These are phyloP conservation scores for Pseudogymnoascus sp. DNA, from an alignment of 2,329 filamentous ascomycete species.

Conservation along the genomic window DNA sequence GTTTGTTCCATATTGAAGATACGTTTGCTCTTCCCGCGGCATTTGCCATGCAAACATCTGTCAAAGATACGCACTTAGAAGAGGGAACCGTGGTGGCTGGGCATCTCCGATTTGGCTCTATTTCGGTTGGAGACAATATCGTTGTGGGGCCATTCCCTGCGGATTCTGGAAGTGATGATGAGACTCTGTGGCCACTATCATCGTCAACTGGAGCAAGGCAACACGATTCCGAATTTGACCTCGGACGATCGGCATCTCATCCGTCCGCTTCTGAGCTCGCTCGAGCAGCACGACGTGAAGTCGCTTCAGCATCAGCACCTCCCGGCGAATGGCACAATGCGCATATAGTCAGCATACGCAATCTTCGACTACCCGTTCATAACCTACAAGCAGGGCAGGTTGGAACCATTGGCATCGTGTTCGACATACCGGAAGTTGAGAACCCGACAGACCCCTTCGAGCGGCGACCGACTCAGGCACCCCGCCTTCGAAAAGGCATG, in stretches of 20 bases:
- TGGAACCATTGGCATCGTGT: constrained; percentile 74
- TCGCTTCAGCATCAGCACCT: constrained; percentile 39
- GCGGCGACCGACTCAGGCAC: constrained; percentile 25
- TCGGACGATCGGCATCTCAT: constrained; percentile 35
- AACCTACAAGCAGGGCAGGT: constrained; percentile 72
- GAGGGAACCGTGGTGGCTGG: constrained; percentile 73
- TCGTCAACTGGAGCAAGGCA: not conserved
- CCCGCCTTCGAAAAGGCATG: constrained; percentile 68
- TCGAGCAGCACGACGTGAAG: constrained; percentile 38
- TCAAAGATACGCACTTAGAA: constrained; percentile 35
- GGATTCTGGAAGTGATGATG: constrained; percentile 37
- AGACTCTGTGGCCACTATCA: not conserved
- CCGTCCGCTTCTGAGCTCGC: constrained; percentile 45
- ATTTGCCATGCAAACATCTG: constrained; percentile 39
- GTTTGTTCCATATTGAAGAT: constrained; percentile 85
- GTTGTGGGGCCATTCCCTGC: constrained; percentile 69
- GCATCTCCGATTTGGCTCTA: constrained; percentile 66
- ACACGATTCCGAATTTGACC: constrained; percentile 27
- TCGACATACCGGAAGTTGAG: constrained; percentile 37
- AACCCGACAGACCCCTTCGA: constrained; percentile 26
- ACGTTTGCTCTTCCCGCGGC: constrained; percentile 67
- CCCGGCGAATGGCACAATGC: constrained; percentile 72
- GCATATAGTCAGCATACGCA: constrained; percentile 76
- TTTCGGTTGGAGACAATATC: constrained; percentile 71
- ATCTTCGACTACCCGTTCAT: constrained; percentile 74